These are phyloP conservation scores for Claviceps fusiformis DNA, from an alignment of 2,329 filamentous ascomycete genomes.

Conservation along the genomic window DNA sequence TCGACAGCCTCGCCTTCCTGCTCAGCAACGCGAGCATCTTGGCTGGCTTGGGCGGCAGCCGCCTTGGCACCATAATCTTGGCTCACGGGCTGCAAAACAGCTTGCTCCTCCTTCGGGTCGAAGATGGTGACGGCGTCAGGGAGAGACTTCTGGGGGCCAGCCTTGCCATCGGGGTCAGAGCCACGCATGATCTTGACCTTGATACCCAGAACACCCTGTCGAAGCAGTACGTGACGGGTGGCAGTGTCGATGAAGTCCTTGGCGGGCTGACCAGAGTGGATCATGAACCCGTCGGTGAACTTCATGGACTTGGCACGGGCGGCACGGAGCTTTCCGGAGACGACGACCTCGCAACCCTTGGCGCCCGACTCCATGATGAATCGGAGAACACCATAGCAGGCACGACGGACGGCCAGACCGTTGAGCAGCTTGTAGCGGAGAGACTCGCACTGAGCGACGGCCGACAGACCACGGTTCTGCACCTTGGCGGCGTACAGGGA, in stretches of 20 bases:
- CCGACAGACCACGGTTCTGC: conserved; percentile 98
- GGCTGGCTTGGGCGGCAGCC: conserved; percentile 53
- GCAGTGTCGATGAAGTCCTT: conserved; percentile 99
- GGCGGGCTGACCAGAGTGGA: conserved; percentile 98
- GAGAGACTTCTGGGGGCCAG: conserved; percentile 90
- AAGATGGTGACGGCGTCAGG: conserved; percentile 99
- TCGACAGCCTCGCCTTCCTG: conserved; percentile 41
- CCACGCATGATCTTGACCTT: conserved; percentile 99
- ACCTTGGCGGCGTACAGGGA: conserved; percentile 99
- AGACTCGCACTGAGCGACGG: conserved; percentile 99
- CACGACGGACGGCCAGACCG: conserved; percentile 94
- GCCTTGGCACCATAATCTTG: conserved; percentile 98
- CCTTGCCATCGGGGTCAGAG: conserved; percentile 98
- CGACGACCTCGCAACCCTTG: conserved; percentile 99
- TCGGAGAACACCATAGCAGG: conserved; percentile 98
- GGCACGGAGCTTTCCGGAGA: conserved; percentile 96
- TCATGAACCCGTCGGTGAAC: conserved; percentile 99
- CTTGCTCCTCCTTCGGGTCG: conserved; percentile 99
- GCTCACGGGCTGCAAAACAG: conserved; percentile 85
- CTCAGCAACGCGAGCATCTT: conserved; percentile 45
- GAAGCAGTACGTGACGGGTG: conserved; percentile 97
- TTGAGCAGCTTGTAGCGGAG: conserved; percentile 99
- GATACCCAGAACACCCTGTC: conserved; percentile 99
- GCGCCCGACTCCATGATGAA: conserved; percentile 99
- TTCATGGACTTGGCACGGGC: conserved; percentile 99